Percentiles rank a stretch among this genome's conserved stretches.
Conservation (phyloP, 768 basidiomycete species). For the Phallus indusiatus region DNA sequence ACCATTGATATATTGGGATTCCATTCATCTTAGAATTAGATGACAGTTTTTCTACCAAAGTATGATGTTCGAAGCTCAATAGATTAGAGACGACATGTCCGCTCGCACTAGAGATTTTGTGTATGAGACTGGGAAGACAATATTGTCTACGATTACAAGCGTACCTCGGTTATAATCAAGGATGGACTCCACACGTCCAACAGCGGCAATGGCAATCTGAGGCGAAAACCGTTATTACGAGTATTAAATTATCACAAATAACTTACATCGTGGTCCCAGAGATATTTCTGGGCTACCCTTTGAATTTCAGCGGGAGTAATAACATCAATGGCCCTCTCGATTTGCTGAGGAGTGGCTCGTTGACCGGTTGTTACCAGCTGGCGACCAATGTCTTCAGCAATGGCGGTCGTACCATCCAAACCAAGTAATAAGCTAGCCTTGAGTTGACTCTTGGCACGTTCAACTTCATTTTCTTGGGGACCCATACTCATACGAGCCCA, state of each 20-base stretch:
- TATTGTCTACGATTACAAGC: not conserved
- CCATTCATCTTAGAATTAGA: not conserved
- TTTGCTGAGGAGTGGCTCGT: conserved; percentile 85
- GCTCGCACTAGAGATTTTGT: conserved; percentile 41
- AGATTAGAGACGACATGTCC: conserved; percentile 73
- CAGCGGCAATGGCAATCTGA: conserved; percentile 77
- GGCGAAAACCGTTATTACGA: not conserved
- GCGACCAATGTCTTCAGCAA: conserved; percentile 97
- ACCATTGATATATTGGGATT: no score
- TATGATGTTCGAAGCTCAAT: conserved; percentile 29
- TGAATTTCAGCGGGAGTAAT: conserved; percentile 85
- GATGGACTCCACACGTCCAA: conserved; percentile 86
- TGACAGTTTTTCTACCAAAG: not conserved
- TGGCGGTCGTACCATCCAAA: conserved; percentile 91
- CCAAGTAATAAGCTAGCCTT: conserved; percentile 88
- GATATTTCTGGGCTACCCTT: conserved; percentile 90
- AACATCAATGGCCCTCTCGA: conserved; percentile 85
- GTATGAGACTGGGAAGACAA: not conserved
- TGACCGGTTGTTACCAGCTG: conserved; percentile 92
- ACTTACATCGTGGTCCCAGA: conserved; percentile 92
- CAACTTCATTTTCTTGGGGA: conserved; percentile 79
- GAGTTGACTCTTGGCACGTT: conserved; percentile 96
- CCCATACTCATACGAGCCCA: conserved; percentile 92
- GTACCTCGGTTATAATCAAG: conserved; percentile 81
- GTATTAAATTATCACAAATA: conserved; percentile 3